Conservation (phyloP, 1,284 basidiomycete genomes). For the Meira nashicola region DNA sequence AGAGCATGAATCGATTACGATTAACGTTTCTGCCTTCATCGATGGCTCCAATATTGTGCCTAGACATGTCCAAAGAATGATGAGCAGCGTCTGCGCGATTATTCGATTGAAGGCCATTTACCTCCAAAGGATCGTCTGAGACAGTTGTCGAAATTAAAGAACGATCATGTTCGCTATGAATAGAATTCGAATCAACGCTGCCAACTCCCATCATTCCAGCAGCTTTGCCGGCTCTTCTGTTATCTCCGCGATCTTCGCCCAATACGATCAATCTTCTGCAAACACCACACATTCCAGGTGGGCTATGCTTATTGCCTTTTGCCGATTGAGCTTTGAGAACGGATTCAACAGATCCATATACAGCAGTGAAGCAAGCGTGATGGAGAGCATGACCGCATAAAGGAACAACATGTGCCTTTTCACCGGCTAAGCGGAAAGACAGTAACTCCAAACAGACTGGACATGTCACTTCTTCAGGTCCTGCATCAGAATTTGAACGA, state of each 20-base stretch:
- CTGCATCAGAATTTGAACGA: neutral
- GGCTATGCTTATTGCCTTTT: slow-evolving; percentile 10
- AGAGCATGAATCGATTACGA: slow-evolving; percentile 61
- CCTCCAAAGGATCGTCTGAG: slow-evolving; percentile 1
- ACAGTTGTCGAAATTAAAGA: neutral
- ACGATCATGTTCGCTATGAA: neutral
- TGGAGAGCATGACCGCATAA: slow-evolving; percentile 95
- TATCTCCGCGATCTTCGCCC: slow-evolving; percentile 58
- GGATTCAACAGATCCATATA: slow-evolving; percentile 80
- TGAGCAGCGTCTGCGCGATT: neutral
- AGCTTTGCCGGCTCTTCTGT: slow-evolving; percentile 4
- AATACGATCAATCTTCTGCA: slow-evolving; percentile 92
- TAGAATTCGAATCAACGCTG: neutral
- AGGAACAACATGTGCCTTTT: slow-evolving; percentile 93
- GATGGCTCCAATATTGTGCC: no score
- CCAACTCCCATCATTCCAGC: neutral
- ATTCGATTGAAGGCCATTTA: neutral
- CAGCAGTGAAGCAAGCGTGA: slow-evolving; percentile 88
- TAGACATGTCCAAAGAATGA: no score
- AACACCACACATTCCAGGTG: slow-evolving; percentile 87
- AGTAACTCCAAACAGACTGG: slow-evolving; percentile 86
- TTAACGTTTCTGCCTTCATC: no score
- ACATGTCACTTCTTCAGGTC: slow-evolving; percentile 69
- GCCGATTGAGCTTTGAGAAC: slow-evolving; percentile 38
- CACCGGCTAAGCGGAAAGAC: slow-evolving; percentile 74